Conservation (phyloP, 2,329 filamentous ascomycete genomes). For the Colletotrichum graminicola region DNA sequence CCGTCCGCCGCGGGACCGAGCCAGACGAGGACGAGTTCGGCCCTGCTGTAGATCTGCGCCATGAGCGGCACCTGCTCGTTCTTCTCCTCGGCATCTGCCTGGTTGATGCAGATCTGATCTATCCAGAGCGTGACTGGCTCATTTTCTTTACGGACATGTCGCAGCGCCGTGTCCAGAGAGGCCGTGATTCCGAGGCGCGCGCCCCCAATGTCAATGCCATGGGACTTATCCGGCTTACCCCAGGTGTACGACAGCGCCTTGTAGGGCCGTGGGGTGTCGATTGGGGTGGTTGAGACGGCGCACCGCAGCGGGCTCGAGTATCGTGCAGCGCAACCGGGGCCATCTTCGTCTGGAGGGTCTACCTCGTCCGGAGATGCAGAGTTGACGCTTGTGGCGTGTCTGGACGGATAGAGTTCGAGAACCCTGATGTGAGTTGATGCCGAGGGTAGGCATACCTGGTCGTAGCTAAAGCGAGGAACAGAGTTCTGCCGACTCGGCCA, state of each 20-base stretch:
- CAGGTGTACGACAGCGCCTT: slow-evolving; percentile 47
- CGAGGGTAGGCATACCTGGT: slow-evolving; percentile 25
- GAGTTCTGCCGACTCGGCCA: slow-evolving; percentile 10
- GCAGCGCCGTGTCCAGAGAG: slow-evolving; percentile 37
- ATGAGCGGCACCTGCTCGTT: slow-evolving; percentile 55
- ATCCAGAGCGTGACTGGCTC: slow-evolving; percentile 50
- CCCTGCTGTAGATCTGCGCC: slow-evolving; percentile 53
- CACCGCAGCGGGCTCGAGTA: slow-evolving; percentile 27
- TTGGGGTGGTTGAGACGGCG: slow-evolving; percentile 20
- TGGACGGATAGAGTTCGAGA: slow-evolving; percentile 28
- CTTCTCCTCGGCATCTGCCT: slow-evolving; percentile 52
- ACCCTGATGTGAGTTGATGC: slow-evolving; percentile 37
- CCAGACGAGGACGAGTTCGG: slow-evolving; percentile 52
- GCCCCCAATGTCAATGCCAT: slow-evolving; percentile 22
- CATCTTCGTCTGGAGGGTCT: slow-evolving; percentile 16
- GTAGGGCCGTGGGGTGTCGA: slow-evolving; percentile 41
- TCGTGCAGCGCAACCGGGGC: background rate
- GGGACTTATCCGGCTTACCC: slow-evolving; percentile 38
- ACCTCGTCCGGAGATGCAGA: background rate
- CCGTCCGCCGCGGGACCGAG: slow-evolving; percentile 45
- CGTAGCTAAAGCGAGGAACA: slow-evolving; percentile 15
- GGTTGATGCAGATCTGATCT: slow-evolving; percentile 58
- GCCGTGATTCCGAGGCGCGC: slow-evolving; percentile 29
- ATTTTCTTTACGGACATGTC: slow-evolving; percentile 21
- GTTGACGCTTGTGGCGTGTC: background rate